Evolutionary conservation across 2,329 filamentous ascomycete genomes (phyloP).

Genomic region (Ascochyta fabae): DNA sequence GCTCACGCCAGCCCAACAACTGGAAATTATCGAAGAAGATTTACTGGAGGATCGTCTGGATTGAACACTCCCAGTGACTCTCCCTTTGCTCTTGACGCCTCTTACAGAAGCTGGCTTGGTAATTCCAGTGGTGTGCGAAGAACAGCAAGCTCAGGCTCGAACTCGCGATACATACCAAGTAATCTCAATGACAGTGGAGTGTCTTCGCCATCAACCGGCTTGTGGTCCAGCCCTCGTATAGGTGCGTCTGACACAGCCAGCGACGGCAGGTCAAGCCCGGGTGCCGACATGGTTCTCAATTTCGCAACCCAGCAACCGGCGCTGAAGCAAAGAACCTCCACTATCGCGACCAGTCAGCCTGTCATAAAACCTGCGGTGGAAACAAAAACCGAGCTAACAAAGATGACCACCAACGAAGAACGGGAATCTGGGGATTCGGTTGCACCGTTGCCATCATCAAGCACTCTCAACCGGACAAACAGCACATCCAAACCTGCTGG

Average conservation of each 20-base stretch:
- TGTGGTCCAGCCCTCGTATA: conserved; percentile 49
- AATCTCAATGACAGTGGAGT: conserved; percentile 26
- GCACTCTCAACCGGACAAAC: conserved; percentile 24
- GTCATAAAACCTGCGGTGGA: conserved; percentile 15
- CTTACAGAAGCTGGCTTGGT: conserved; percentile 43
- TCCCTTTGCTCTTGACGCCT: conserved; percentile 38
- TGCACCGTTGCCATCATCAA: conserved; percentile 38
- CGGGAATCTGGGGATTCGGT: conserved; percentile 40
- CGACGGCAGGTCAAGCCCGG: conserved; percentile 33
- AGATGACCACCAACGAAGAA: conserved; percentile 35
- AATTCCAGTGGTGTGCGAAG: conserved; percentile 51
- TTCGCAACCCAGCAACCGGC: conserved; percentile 37
- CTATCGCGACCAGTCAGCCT: conserved; percentile 8
- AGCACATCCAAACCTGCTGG: conserved; percentile 12
- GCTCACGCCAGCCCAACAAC: conserved; percentile 37
- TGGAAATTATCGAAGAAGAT: conserved; percentile 28
- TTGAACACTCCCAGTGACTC: conserved; percentile 39
- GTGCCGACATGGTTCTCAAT: conserved; percentile 44
- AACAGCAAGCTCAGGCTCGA: conserved; percentile 42
- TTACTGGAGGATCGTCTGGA: conserved; percentile 26
- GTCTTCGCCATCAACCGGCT: conserved; percentile 38
- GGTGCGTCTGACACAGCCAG: conserved; percentile 24
- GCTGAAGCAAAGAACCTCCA: conserved; percentile 19
- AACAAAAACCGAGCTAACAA: conserved; percentile 13
- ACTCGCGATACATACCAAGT: conserved; percentile 28